Conservation (phyloP, 129 eudicot genomes). For the Helianthus tuberosus region DNA sequence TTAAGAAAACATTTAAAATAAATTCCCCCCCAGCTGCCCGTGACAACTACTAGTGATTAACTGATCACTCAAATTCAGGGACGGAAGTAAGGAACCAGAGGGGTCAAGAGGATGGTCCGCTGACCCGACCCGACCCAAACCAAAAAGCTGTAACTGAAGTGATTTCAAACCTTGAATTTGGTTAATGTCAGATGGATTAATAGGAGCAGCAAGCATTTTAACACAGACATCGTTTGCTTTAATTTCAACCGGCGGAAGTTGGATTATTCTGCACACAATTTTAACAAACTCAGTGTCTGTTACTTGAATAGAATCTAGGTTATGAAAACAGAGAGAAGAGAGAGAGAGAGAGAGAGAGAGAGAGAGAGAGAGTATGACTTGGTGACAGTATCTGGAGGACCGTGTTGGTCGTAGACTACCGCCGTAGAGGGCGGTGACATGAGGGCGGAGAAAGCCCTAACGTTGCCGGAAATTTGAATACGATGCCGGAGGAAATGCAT, state of each 20-base stretch:
- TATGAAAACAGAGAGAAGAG: not conserved
- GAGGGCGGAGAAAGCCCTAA: slow-evolving; percentile 55
- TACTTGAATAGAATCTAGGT: not conserved
- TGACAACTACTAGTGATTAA: too few relatives aligned
- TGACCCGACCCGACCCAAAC: too few relatives aligned
- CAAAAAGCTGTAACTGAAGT: too few relatives aligned
- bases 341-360: not conserved
- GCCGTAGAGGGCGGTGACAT: slow-evolving; percentile 79
- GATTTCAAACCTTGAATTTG: slow-evolving; percentile 60
- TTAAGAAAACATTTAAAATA: too few relatives aligned
- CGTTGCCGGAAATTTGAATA: slow-evolving; percentile 16
- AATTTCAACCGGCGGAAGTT: slow-evolving; percentile 68
- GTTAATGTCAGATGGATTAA: slow-evolving; percentile 91
- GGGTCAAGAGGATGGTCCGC: too few relatives aligned
- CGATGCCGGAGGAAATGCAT: too few relatives aligned
- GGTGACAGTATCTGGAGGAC: slow-evolving; percentile 75
- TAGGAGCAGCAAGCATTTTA: slow-evolving; percentile 91
- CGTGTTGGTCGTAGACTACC: slow-evolving; percentile 58
- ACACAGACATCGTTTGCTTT: slow-evolving; percentile 80
- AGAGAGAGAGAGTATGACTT: slow-evolving; percentile 33
- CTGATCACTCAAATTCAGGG: too few relatives aligned
- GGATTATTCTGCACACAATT: slow-evolving; percentile 53
- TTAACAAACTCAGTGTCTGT: not conserved
- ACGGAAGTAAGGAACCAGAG: too few relatives aligned
- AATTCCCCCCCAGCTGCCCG: too few relatives aligned